Conservation (phyloP, 345 rosid species). For the Clarkia xantiana region DNA sequence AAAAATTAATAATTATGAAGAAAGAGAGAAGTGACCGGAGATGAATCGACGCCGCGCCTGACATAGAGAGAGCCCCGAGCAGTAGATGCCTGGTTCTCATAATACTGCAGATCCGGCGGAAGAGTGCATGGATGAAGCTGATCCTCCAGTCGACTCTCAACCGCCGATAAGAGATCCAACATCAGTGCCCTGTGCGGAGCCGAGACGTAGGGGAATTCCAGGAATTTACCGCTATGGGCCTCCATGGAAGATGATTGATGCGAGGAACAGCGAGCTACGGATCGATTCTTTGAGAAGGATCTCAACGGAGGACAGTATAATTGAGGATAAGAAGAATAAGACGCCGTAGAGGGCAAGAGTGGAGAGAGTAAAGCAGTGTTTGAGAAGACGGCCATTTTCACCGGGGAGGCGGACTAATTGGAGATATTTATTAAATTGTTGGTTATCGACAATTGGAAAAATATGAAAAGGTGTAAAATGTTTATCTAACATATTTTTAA, state of each 20-base stretch:
- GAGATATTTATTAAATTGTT: too few species aligned
- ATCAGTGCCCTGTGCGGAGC: slow-evolving; percentile 37
- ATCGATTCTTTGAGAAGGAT: background rate
- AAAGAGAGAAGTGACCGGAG: slow-evolving; percentile 27
- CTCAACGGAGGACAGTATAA: slow-evolving; percentile 5
- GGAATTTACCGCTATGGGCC: slow-evolving; percentile 22
- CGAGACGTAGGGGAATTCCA: slow-evolving; percentile 53
- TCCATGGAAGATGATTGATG: slow-evolving; percentile 11
- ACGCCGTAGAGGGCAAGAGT: background rate
- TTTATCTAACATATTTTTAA: too few species aligned
- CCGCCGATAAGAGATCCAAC: slow-evolving; percentile 49
- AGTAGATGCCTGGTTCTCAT: slow-evolving; percentile 33
- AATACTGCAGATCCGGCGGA: slow-evolving; percentile 46
- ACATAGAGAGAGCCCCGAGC: slow-evolving; percentile 53
- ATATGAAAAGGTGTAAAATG: too few species aligned
- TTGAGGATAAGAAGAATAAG: slow-evolving; percentile 5
- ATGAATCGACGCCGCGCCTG: slow-evolving; percentile 41
- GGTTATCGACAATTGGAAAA: too few species aligned
- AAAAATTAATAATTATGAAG: background rate
- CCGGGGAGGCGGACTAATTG: too few species aligned
- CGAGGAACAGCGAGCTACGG: slow-evolving; percentile 11
- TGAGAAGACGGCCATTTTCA: slow-evolving; percentile 28
- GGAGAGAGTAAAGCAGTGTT: slow-evolving; percentile 9
- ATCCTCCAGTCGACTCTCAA: slow-evolving; percentile 42
- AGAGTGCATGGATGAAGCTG: slow-evolving; percentile 50